Conservation (phyloP, 164 flowering plant species). For the Paratinospora sagittata region DNA sequence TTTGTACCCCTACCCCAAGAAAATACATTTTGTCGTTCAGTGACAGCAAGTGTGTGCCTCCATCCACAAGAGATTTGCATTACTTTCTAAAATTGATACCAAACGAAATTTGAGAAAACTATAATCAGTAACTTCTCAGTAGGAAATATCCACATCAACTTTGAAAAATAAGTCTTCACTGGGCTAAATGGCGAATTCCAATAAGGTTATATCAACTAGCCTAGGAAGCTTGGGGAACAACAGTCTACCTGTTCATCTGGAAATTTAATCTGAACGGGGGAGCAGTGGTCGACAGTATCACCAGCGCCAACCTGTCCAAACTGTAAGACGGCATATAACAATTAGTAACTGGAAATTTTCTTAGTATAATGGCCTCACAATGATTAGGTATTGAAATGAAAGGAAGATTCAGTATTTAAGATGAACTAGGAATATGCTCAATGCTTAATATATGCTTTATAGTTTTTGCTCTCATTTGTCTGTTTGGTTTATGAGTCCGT, state of each 20-base stretch:
- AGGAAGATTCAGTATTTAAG: background rate
- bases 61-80: constrained; percentile 89
- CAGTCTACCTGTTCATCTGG: constrained; percentile 70
- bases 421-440: background rate
- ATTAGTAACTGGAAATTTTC: background rate
- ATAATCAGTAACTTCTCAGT: background rate
- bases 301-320: constrained; percentile 98
- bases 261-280: constrained; percentile 75
- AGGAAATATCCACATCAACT: background rate
- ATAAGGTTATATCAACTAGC: constrained; percentile 10
- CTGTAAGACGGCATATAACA: constrained; percentile 27
- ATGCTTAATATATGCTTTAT: no score
- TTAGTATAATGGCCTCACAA: background rate
- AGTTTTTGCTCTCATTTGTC: no score
- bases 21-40: constrained; percentile 67
- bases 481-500: no score
- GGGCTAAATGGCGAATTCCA: background rate
- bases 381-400: background rate
- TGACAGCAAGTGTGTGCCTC: constrained; percentile 93
- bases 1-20: constrained; percentile 99
- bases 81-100: constrained; percentile 60
- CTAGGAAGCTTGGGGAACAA: constrained; percentile 19
- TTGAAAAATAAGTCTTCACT: background rate
- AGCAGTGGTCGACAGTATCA: constrained; percentile 69
- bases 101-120: constrained; percentile 2